These are phyloP conservation scores for Aureobasidium sp. DNA, from an alignment of 2,329 filamentous ascomycete species.

Conservation along the genomic window DNA sequence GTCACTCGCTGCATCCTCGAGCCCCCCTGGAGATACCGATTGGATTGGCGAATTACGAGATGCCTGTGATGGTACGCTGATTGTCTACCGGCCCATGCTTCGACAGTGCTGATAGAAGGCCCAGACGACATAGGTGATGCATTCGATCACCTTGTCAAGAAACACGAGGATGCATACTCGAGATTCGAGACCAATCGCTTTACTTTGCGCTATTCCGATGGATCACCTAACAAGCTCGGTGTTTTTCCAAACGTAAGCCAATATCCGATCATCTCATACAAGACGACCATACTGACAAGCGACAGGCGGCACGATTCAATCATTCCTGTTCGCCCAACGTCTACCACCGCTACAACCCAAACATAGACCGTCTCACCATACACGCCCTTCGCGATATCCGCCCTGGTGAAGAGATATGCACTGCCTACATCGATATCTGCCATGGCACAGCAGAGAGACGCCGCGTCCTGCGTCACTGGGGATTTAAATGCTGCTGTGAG, in stretches of 20 bases:
- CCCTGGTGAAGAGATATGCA: conserved; percentile 24
- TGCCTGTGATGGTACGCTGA: neutral
- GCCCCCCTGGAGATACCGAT: conserved; percentile 8
- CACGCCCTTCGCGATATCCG: conserved; percentile 24
- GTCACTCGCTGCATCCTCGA: conserved; percentile 10
- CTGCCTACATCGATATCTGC: conserved; percentile 19
- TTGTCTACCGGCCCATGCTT: neutral
- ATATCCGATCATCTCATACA: too few species aligned
- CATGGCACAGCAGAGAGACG: conserved; percentile 13
- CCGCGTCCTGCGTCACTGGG: conserved; percentile 20
- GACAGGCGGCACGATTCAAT: conserved; percentile 14
- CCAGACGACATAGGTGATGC: neutral
- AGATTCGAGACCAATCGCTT: conserved; percentile 18
- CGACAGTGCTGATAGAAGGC: neutral
- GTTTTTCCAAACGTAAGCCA: conserved; percentile 12
- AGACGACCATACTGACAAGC: neutral
- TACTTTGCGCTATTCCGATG: conserved; percentile 14
- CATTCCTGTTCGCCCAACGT: conserved; percentile 17
- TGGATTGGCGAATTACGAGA: conserved; percentile 14
- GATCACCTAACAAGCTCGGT: conserved; percentile 13
- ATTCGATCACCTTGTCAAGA: conserved; percentile 13
- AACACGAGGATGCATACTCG: conserved; percentile 12
- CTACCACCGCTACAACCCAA: conserved; percentile 17
- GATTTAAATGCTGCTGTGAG: conserved; percentile 24
- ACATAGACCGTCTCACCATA: conserved; percentile 17